Evolutionary conservation across 2,329 filamentous ascomycete species (phyloP), one percentile per base, ranked within the genome.

Genomic region (Hirsutella rhossiliensis): DNA sequence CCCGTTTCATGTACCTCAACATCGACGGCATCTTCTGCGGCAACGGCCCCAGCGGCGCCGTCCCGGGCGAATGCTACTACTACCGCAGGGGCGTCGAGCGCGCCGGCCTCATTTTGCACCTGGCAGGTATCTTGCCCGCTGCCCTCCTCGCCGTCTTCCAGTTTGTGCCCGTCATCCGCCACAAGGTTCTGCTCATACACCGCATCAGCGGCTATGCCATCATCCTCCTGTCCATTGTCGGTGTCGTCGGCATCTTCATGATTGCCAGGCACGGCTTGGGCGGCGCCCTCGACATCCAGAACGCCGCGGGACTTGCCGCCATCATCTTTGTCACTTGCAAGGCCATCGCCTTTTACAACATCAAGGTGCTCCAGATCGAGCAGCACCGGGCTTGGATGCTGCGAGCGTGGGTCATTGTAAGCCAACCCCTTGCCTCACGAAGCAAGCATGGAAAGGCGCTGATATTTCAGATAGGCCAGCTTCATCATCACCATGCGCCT

Each of bases 351-450:
- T 69, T 67, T 31, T 60, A 69, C 52, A 78, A 78, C 48, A 69
- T 81, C 56, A 78, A 73, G 56, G 59, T 64, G 3, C 55, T 80
- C 6, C 76, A 80, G 52, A 74, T 82, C 40, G 73, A 78, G 29
- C 69, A 79, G 53, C 76, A 80, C 47, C 65, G 76, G 1, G 72
- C 72, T 3, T 80, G 75, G 76, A 80, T 80, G 75, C 53, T 80
- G n/a, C 56, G 76, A 12, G 64, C 70, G 3, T 71, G 69, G 68
- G 61, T 69, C 42, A 40, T 40, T 37, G 34, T 37, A 37, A 8
- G 34, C 11, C n/a, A 5, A 17, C n/a, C 15, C 18, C 34, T 17
- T 37, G 15, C 18, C n/a, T 17, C 13, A 29, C 27, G 18, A 40
- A n/a, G 23, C 27, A 17, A 71, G 70, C 47, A 61, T 68, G 7